Conservation (phyloP, 176 grass and related monocot species). For the Thinopyrum elongatum region DNA sequence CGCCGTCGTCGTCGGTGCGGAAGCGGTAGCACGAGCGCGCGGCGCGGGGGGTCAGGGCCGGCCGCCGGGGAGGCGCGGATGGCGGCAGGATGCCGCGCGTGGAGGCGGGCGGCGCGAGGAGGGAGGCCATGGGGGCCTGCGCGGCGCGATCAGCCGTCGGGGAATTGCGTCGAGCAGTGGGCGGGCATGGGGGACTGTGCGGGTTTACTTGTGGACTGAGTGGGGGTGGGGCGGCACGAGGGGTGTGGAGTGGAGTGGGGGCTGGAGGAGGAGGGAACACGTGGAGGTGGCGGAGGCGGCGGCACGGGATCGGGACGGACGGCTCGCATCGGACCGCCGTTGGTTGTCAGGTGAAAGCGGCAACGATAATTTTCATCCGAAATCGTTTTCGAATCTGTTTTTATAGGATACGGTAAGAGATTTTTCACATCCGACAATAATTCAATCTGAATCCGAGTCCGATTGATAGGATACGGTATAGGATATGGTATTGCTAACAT, state of each 20-base stretch:
- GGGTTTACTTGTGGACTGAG: background rate
- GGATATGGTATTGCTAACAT: too few relatives aligned
- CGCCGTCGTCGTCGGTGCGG: constrained; percentile 49
- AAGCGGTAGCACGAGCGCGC: constrained; percentile 40
- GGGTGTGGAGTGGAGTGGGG: background rate
- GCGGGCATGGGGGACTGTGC: background rate
- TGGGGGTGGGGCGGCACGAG: background rate
- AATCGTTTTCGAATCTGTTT: too few relatives aligned
- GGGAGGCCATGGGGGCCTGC: constrained; percentile 18
- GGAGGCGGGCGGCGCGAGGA: constrained; percentile 26
- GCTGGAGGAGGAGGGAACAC: background rate
- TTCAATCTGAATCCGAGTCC: too few relatives aligned
- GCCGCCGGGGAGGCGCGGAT: background rate
- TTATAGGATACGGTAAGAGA: too few relatives aligned
- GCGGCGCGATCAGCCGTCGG: constrained; percentile 23
- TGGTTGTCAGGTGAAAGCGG: too few relatives aligned
- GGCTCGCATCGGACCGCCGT: background rate
- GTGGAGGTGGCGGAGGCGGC: background rate
- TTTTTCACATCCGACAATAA: too few relatives aligned
- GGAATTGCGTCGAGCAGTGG: constrained; percentile 34
- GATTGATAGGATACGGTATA: too few relatives aligned
- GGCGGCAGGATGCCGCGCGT: background rate
- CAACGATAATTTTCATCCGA: too few relatives aligned
- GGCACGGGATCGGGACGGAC: constrained; percentile 1
- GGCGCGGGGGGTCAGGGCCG: background rate